Evolutionary conservation across 2,329 filamentous ascomycete genomes (phyloP).

Genomic region (Hymenoscyphus repandus): DNA sequence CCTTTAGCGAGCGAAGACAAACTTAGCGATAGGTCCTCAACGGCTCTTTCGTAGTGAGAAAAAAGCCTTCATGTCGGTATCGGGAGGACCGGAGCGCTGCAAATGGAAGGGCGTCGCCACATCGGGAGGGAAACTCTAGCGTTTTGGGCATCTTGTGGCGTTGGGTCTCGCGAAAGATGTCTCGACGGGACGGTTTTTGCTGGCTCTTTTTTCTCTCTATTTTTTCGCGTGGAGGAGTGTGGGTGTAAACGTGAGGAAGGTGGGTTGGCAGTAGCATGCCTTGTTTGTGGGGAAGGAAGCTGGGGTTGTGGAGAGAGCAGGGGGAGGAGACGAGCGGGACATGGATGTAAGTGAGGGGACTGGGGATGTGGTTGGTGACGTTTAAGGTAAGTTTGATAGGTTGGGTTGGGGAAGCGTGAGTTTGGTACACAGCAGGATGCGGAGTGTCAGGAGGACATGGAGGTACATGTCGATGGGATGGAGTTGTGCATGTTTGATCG

Average conservation of each 20-base stretch:
- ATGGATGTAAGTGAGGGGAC: not conserved
- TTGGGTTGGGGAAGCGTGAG: not conserved
- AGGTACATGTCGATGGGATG: no score
- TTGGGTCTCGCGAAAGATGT: not conserved
- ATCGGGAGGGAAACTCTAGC: not conserved
- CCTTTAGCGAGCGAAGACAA: no score
- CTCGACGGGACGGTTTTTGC: not conserved
- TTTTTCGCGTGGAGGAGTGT: no score
- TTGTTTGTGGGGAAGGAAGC: no score
- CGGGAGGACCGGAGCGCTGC: not conserved
- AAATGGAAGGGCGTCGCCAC: not conserved
- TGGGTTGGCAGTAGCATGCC: no score
- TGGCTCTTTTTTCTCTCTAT: no score
- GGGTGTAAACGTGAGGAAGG: no score
- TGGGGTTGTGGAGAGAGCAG: no score
- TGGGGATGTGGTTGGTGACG: not conserved
- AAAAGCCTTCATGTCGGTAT: slow-evolving; percentile 2
- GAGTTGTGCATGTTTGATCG: no score
- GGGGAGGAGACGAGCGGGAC: no score
- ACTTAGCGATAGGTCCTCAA: not conserved
- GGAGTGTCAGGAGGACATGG: not conserved
- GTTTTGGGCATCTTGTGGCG: not conserved
- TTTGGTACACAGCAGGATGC: not conserved
- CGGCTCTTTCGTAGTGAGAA: not conserved
- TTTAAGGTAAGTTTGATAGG: not conserved